phyloP scores from a whole-genome alignment of 805 yeast genomes.

The Candida corydali region DNA sequence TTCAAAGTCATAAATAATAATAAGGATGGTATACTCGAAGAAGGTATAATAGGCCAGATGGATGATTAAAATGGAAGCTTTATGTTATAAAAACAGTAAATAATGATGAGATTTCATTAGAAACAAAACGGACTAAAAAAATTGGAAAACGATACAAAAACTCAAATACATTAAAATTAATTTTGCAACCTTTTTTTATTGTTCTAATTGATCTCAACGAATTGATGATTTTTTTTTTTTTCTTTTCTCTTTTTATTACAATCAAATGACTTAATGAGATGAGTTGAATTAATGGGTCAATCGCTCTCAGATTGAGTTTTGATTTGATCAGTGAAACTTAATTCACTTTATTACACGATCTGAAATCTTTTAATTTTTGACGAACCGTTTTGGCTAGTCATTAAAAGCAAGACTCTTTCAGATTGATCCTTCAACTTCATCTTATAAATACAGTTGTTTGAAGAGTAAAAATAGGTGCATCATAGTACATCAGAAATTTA shows the following conservation, averaged over 20 bases:
- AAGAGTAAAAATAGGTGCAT: conserved; percentile 31
- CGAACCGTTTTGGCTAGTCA: conserved; percentile 42
- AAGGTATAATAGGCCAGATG: conserved; percentile 11
- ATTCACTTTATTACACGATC: conserved; percentile 13
- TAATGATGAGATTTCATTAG: no score
- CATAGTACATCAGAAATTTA: conserved; percentile 44
- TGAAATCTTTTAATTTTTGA: conserved; percentile 30
- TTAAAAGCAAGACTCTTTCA: conserved; percentile 28
- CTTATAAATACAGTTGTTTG: conserved; percentile 5
- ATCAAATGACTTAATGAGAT: conserved; percentile 7
- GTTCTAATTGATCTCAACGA: no score
- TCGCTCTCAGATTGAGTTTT: conserved; percentile 14
- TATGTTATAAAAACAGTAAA: no score
- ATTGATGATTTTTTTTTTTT: conserved; percentile 2
- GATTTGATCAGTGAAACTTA: conserved; percentile 13
- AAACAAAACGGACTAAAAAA: neutral
- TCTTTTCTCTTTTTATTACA: conserved; percentile 2
- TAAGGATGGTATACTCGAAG: conserved; percentile 8
- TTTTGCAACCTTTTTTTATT: neutral
- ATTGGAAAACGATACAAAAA: no score
- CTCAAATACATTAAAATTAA: neutral
- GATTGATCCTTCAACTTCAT: conserved; percentile 1
- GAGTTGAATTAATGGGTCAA: conserved; percentile 9
- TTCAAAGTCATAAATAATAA: neutral
- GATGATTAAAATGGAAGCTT: no score